These are phyloP conservation scores for Pistacia vera DNA, from an alignment of 345 rosid genomes.

Conservation along the genomic window DNA sequence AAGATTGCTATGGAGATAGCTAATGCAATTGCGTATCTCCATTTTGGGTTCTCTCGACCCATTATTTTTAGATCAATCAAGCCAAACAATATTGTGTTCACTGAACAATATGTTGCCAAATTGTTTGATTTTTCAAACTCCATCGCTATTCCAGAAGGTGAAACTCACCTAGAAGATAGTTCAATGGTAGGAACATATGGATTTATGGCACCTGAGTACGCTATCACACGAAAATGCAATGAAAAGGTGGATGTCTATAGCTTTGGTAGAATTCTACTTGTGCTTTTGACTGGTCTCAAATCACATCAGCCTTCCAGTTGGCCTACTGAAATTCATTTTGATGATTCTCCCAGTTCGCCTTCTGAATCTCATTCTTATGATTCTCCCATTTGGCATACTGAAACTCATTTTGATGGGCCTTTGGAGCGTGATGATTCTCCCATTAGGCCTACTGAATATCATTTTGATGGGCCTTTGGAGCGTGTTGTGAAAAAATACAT, in stretches of 20 bases:
- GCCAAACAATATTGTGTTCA: background rate
- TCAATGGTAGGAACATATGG: background rate
- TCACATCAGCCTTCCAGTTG: no score
- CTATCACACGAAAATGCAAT: background rate
- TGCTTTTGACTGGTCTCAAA: constrained; percentile 21
- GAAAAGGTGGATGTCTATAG: constrained; percentile 36
- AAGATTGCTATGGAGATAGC: constrained; percentile 19
- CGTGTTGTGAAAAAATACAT: background rate
- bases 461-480: no score
- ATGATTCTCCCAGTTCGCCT: no score
- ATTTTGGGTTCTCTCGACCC: constrained; percentile 25
- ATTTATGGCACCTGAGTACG: constrained; percentile 17
- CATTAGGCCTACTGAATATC: no score
- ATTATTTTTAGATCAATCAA: background rate
- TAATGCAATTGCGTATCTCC: constrained; percentile 18
- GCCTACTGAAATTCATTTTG: no score
- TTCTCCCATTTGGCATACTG: no score
- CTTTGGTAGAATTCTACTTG: constrained; percentile 19
- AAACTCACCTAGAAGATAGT: background rate
- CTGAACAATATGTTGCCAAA: constrained; percentile 13
- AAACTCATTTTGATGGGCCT: no score
- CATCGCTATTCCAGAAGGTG: background rate
- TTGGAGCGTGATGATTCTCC: no score
- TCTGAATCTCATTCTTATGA: no score
- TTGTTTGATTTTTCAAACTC: constrained; percentile 2